These are phyloP conservation scores for Bothriochloa decipiens DNA, from an alignment of 176 grass and related monocot species.

Conservation along the genomic window DNA sequence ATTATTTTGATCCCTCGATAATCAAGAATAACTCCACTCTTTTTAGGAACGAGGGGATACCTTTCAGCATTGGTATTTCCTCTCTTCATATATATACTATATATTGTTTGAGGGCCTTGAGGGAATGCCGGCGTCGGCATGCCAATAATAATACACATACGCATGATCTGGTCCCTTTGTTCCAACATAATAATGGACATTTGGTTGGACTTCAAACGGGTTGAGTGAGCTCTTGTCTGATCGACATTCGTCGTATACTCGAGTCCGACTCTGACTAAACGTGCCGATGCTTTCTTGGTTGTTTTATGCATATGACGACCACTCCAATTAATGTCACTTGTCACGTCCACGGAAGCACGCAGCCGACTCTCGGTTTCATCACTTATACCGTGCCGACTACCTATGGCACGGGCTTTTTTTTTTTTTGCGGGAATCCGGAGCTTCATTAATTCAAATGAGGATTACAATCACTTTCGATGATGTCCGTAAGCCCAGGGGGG, in stretches of 20 bases:
- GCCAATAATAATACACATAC: neutral
- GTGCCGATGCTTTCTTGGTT: slow-evolving; percentile 3
- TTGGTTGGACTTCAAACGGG: neutral
- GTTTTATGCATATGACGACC: neutral
- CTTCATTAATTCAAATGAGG: too few relatives aligned
- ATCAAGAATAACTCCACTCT: too few relatives aligned
- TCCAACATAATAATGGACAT: neutral
- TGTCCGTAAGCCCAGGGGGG: too few relatives aligned
- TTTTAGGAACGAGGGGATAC: too few relatives aligned
- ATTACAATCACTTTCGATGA: too few relatives aligned
- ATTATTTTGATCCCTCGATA: too few relatives aligned
- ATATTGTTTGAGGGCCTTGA: neutral
- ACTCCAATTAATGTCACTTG: slow-evolving; percentile 10
- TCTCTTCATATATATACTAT: neutral
- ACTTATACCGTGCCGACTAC: slow-evolving; percentile 16
- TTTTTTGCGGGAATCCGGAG: too few relatives aligned
- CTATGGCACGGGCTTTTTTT: too few relatives aligned
- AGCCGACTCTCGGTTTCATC: neutral
- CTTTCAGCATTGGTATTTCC: too few relatives aligned
- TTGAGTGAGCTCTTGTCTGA: neutral
- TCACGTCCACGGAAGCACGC: neutral
- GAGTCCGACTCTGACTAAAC: slow-evolving; percentile 9
- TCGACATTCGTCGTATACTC: neutral
- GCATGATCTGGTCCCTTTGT: neutral
- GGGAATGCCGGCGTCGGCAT: neutral